A percentile compares a stretch with the other conserved stretches of the same genome.
phyloP scores from a whole-genome alignment of 805 yeast genomes.

The Cyberlindnera galapagoensis region DNA sequence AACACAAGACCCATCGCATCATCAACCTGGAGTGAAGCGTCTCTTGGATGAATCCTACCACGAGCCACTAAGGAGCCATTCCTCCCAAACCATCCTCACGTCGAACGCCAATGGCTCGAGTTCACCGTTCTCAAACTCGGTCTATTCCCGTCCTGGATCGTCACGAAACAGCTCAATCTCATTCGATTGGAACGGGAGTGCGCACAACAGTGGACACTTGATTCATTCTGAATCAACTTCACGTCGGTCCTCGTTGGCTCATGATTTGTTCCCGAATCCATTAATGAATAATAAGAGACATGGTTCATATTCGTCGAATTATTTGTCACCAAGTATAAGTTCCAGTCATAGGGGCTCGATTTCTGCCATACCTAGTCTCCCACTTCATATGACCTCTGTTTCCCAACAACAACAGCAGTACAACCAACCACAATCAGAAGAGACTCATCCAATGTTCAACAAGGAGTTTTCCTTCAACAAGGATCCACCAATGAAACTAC shows the following conservation, averaged over 20 bases:
- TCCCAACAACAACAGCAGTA: slow-evolving; percentile 12
- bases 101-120: too few relatives aligned
- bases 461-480: slow-evolving; percentile 12
- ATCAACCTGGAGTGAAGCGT: slow-evolving; percentile 24
- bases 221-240: slow-evolving; percentile 18
- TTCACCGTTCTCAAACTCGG: slow-evolving; percentile 28
- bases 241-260: slow-evolving; percentile 37
- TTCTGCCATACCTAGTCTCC: slow-evolving; percentile 15
- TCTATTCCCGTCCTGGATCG: slow-evolving; percentile 29
- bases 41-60: slow-evolving; percentile 23
- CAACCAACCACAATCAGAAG: slow-evolving; percentile 6
- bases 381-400: slow-evolving; percentile 19
- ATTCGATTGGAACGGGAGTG: slow-evolving; percentile 23
- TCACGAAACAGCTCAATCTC: slow-evolving; percentile 37
- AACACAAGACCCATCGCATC: slow-evolving; percentile 19
- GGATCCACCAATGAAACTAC: slow-evolving; percentile 10
- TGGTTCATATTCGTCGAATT: slow-evolving; percentile 15
- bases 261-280: slow-evolving; percentile 35
- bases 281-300: slow-evolving; percentile 13
- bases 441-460: slow-evolving; percentile 8
- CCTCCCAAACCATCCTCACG: slow-evolving; percentile 22
- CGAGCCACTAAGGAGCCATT: slow-evolving; percentile 22
- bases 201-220: not conserved
- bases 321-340: slow-evolving; percentile 19
- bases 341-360: slow-evolving; percentile 17